Conservation (phyloP, 805 yeast genomes). For the Yamadazyma endophytica region DNA sequence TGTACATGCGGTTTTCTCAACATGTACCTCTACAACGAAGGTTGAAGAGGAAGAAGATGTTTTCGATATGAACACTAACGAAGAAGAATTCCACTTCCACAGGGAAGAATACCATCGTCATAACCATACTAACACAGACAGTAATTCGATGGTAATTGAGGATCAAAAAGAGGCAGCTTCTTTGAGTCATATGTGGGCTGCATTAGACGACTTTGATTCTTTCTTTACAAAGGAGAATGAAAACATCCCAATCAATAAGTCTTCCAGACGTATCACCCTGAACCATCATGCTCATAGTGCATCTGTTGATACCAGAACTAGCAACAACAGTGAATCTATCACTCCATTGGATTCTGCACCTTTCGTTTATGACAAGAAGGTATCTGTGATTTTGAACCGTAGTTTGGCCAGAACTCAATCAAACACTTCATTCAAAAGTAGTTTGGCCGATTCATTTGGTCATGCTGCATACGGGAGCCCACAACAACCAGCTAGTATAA, state of each 20-base stretch:
- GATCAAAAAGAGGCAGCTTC: constrained; percentile 68
- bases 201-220: constrained; percentile 81
- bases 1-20: constrained; percentile 91
- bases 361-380: constrained; percentile 74
- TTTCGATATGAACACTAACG: constrained; percentile 16
- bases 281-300: constrained; percentile 42
- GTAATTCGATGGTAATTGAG: constrained; percentile 47
- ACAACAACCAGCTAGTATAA: constrained; percentile 12
- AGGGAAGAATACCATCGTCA: constrained; percentile 53
- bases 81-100: constrained; percentile 49
- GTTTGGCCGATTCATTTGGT: constrained; percentile 62
- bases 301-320: constrained; percentile 58
- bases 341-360: constrained; percentile 70
- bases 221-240: constrained; percentile 62
- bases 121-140: no score
- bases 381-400: constrained; percentile 66
- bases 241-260: constrained; percentile 5
- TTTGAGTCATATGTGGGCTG: constrained; percentile 88
- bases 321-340: constrained; percentile 39
- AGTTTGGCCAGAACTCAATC: constrained; percentile 73
- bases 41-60: constrained; percentile 31
- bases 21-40: constrained; percentile 54
- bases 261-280: background rate
- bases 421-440: constrained; percentile 70
- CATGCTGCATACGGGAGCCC: constrained; percentile 11